Percentiles rank a stretch among this genome's conserved stretches.
These are phyloP conservation scores for Schoenoplectus tabernaemontani DNA, from an alignment of 202 grass and related monocot species.

Conservation along the genomic window DNA sequence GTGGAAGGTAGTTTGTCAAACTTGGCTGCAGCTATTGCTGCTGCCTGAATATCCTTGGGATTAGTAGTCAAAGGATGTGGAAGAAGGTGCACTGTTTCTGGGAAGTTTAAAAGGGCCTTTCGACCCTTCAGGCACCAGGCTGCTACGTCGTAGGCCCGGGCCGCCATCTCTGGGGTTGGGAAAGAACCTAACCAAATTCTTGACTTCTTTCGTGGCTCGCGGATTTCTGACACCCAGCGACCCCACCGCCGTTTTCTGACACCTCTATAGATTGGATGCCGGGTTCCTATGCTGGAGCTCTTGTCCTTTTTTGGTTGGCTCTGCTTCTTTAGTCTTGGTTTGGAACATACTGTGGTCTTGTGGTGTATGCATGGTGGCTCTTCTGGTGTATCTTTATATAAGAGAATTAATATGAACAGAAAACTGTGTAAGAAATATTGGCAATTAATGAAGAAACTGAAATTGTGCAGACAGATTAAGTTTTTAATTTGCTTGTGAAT, in stretches of 20 bases:
- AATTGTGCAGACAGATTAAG: neutral
- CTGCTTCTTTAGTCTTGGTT: constrained; percentile 7
- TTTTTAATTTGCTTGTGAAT: neutral
- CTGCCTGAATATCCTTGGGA: constrained; percentile 28
- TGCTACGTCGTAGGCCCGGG: constrained; percentile 21
- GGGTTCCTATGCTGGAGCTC: neutral
- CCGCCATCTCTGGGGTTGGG: constrained; percentile 13
- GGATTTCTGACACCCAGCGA: constrained; percentile 30
- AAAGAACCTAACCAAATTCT: constrained; percentile 24
- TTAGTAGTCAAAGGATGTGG: neutral
- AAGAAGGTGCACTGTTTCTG: constrained; percentile 25
- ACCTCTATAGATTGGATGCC: constrained; percentile 6
- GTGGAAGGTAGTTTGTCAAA: constrained; percentile 11
- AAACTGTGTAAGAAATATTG: neutral
- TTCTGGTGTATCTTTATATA: neutral
- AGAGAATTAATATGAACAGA: neutral
- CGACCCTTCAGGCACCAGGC: constrained; percentile 15
- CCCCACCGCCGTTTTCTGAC: constrained; percentile 23
- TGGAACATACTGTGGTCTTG: neutral
- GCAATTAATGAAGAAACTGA: neutral
- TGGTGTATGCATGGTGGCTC: neutral
- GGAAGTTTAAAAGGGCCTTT: constrained; percentile 22
- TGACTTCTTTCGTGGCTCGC: constrained; percentile 23
- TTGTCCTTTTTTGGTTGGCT: neutral
- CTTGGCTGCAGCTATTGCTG: constrained; percentile 20